phyloP scores from a whole-genome alignment of 768 basidiomycete genomes.

The Wakefieldia striispora region DNA sequence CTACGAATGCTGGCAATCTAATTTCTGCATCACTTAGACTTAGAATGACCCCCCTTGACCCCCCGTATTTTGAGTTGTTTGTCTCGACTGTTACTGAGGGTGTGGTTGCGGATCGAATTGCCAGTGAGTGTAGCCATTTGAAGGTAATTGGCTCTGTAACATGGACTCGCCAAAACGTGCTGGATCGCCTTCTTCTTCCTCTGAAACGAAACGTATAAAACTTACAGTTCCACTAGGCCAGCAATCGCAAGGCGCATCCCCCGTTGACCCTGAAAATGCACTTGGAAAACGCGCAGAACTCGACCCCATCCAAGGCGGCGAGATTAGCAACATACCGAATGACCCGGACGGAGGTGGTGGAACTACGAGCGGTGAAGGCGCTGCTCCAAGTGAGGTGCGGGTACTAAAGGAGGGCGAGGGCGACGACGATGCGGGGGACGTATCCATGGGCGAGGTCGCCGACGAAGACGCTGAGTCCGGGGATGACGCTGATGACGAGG shows the following conservation, averaged over 20 bases:
- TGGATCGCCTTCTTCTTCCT: conserved; percentile 52
- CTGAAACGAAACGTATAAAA: conserved; percentile 58
- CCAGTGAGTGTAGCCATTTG: conserved; percentile 23
- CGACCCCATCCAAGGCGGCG: conserved; percentile 76
- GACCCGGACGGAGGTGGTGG: conserved; percentile 28
- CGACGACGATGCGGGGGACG: conserved; percentile 66
- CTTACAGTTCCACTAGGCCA: conserved; percentile 46
- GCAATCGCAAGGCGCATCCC: conserved; percentile 62
- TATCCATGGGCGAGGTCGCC: conserved; percentile 77
- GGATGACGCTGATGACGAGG: conserved; percentile 83
- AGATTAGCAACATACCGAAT: conserved; percentile 70
- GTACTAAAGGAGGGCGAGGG: conserved; percentile 55
- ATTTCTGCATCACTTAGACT: conserved; percentile 1
- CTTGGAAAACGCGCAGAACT: conserved; percentile 86
- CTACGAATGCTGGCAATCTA: background rate
- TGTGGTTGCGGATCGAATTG: conserved; percentile 5
- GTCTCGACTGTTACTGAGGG: background rate
- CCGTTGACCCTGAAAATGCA: conserved; percentile 77
- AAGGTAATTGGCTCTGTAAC: conserved; percentile 23
- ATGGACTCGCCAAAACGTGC: conserved; percentile 71
- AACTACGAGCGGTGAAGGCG: conserved; percentile 15
- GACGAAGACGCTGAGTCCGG: conserved; percentile 78
- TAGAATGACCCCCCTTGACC: conserved; percentile 10
- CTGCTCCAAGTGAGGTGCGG: conserved; percentile 31
- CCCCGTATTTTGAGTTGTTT: conserved; percentile 23